Percentiles rank a stretch among this genome's conserved stretches.
Conservation (phyloP, 306 rosid genomes). For the Potentilla sterilis region DNA sequence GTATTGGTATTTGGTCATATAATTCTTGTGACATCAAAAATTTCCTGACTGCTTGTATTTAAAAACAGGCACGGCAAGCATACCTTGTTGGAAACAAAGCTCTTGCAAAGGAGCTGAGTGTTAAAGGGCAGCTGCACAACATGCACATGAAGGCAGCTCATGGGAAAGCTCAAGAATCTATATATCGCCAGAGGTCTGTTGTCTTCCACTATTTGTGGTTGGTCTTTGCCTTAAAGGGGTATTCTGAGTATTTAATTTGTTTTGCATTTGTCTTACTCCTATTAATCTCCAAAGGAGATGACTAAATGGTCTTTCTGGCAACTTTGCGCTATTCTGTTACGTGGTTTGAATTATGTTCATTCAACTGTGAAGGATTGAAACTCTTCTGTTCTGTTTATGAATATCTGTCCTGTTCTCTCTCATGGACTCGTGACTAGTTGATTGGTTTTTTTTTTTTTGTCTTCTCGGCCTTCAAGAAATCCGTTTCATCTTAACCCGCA, state of each 20-base stretch:
- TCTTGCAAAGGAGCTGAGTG: constrained; percentile 87
- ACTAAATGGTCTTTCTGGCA: constrained; percentile 7
- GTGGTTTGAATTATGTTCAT: not conserved
- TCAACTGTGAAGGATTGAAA: not conserved
- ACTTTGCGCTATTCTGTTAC: constrained; percentile 5
- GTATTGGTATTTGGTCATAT: not conserved
- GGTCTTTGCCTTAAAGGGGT: constrained; percentile 12
- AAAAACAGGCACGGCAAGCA: constrained; percentile 90
- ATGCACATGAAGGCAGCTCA: constrained; percentile 96
- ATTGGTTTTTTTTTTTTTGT: not conserved
- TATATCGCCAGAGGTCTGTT: constrained; percentile 91
- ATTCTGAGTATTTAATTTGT: not conserved
- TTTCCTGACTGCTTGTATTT: constrained; percentile 27
- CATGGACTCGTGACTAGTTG: not conserved
- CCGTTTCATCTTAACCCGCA: not conserved
- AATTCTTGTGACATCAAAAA: constrained; percentile 15
- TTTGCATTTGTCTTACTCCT: not conserved
- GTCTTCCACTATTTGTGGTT: constrained; percentile 26
- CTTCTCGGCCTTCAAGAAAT: not conserved
- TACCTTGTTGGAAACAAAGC: constrained; percentile 89
- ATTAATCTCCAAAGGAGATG: not conserved
- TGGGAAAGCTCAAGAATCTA: constrained; percentile 93
- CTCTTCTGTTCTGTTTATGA: not conserved
- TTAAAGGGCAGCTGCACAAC: constrained; percentile 86
- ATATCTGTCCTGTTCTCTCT: not conserved